Evolutionary conservation across 2,329 filamentous ascomycete genomes (phyloP).

Genomic region (Periconia sp.): DNA sequence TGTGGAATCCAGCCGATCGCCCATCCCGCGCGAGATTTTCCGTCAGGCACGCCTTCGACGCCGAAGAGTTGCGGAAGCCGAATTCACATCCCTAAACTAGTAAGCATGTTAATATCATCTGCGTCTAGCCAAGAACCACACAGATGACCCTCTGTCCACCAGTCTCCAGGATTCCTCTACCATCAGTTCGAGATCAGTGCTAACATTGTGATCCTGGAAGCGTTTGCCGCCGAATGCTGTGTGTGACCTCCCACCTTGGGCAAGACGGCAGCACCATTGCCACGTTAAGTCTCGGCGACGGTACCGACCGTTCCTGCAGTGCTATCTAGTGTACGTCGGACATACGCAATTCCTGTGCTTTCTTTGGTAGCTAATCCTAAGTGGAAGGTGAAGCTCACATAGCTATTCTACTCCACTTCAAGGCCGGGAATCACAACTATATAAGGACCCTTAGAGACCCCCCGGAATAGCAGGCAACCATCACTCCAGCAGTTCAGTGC

Average conservation of each 20-base stretch:
- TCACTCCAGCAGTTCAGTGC: slow-evolving; percentile 30
- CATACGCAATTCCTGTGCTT: slow-evolving; percentile 20
- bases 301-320: slow-evolving; percentile 14
- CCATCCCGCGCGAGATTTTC: slow-evolving; percentile 20
- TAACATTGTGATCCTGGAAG: slow-evolving; percentile 30
- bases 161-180: slow-evolving; percentile 19
- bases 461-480: slow-evolving; percentile 29
- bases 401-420: slow-evolving; percentile 13
- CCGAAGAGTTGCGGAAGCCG: slow-evolving; percentile 20
- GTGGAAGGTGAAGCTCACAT: slow-evolving; percentile 36
- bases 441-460: slow-evolving; percentile 31
- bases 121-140: slow-evolving; percentile 34
- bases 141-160: slow-evolving; percentile 26
- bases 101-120: slow-evolving; percentile 39
- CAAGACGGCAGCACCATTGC: slow-evolving; percentile 28
- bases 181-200: slow-evolving; percentile 24
- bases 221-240: slow-evolving; percentile 27
- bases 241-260: slow-evolving; percentile 41
- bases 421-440: slow-evolving; percentile 25
- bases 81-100: slow-evolving; percentile 38
- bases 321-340: slow-evolving; percentile 17
- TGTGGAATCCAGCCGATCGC: slow-evolving; percentile 23
- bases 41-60: slow-evolving; percentile 16
- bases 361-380: slow-evolving; percentile 29
- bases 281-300: slow-evolving; percentile 30